phyloP scores from a whole-genome alignment of 106 monocot genomes.

The Allium fistulosum region DNA sequence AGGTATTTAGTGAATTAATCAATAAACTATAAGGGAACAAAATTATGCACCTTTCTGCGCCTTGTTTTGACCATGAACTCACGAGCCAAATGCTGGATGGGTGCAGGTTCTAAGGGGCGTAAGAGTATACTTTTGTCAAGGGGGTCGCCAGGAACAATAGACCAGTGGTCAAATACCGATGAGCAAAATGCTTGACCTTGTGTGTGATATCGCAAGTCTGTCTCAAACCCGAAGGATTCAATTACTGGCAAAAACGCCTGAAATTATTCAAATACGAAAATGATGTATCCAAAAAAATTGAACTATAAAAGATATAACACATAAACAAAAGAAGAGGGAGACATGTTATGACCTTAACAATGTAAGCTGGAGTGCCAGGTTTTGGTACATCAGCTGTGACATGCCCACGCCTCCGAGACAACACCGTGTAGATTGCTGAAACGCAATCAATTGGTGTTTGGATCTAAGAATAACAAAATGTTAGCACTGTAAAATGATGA shows the following conservation, averaged over 20 bases:
- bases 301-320: not conserved
- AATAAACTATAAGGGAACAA: not conserved
- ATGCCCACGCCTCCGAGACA: slow-evolving; percentile 86
- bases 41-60: slow-evolving; percentile 63
- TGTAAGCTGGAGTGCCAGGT: slow-evolving; percentile 89
- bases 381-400: slow-evolving; percentile 93
- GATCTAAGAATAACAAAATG: slow-evolving; percentile 40
- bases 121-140: slow-evolving; percentile 94
- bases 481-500: not conserved
- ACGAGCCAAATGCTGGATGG: slow-evolving; percentile 90
- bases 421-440: slow-evolving; percentile 89
- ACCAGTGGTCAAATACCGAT: slow-evolving; percentile 97
- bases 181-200: slow-evolving; percentile 97
- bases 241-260: slow-evolving; percentile 96
- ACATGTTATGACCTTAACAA: slow-evolving; percentile 63
- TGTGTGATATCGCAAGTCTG: slow-evolving; percentile 92
- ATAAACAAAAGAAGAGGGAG: not conserved
- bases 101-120: slow-evolving; percentile 91
- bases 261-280: not conserved
- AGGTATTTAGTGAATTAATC: too few relatives aligned
- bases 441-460: slow-evolving; percentile 99
- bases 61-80: slow-evolving; percentile 99
- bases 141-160: slow-evolving; percentile 95
- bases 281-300: not conserved
- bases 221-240: slow-evolving; percentile 99